Evolutionary conservation across 2,329 filamentous ascomycete genomes (phyloP).

Genomic region (Aspergillus pseudoglaucus): DNA sequence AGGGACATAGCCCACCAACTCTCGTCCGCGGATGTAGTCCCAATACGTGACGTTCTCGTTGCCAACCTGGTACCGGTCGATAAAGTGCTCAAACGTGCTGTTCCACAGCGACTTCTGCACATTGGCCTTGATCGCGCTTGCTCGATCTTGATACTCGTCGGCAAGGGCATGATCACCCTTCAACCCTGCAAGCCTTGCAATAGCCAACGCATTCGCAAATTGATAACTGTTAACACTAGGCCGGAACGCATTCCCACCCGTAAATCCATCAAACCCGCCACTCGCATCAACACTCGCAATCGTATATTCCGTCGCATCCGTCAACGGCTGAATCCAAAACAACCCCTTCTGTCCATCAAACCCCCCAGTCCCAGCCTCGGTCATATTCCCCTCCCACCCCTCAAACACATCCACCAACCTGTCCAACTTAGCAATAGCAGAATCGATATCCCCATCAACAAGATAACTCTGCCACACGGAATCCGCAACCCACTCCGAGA

Average conservation of each 20-base stretch:
- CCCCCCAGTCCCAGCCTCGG: constrained; percentile 33
- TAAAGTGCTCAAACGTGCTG: constrained; percentile 39
- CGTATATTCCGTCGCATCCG: constrained; percentile 42
- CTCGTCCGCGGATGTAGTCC: constrained; percentile 36
- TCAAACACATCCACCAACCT: constrained; percentile 12
- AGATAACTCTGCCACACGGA: constrained; percentile 35
- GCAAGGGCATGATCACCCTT: constrained; percentile 15
- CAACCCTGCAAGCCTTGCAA: constrained; percentile 33
- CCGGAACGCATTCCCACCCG: constrained; percentile 36
- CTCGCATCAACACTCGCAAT: constrained; percentile 40
- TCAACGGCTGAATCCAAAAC: constrained; percentile 39
- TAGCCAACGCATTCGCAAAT: constrained; percentile 39
- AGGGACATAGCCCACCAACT: constrained; percentile 39
- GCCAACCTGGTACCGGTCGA: constrained; percentile 36
- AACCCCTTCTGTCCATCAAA: constrained; percentile 35
- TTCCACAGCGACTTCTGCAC: constrained; percentile 41
- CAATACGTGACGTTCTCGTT: constrained; percentile 32
- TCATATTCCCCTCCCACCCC: constrained; percentile 15
- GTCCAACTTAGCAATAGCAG: constrained; percentile 26
- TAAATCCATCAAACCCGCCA: constrained; percentile 31
- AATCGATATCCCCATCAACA: constrained; percentile 34
- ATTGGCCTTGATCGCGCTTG: constrained; percentile 28
- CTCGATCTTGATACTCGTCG: constrained; percentile 21
- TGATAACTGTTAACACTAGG: constrained; percentile 42
- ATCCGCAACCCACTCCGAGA: constrained; percentile 39